Conservation (phyloP, 371 early-diverging fungal genomes). For the Funneliformis caledonium region DNA sequence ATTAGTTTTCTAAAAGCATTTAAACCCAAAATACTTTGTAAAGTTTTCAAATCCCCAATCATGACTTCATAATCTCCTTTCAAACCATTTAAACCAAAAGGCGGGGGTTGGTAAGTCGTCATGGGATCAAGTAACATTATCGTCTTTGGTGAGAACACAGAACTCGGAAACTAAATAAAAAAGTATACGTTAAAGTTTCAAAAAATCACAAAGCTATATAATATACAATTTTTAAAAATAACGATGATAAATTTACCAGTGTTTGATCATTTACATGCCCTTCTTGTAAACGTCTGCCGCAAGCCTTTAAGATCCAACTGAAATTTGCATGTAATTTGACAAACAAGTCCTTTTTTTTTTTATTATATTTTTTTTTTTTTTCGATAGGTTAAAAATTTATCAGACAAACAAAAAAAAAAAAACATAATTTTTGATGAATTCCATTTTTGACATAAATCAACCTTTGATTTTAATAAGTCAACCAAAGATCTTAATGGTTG, state of each 20-base stretch:
- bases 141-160: neutral
- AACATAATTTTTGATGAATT: constrained; percentile 1
- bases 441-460: constrained; percentile 32
- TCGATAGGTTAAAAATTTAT: neutral
- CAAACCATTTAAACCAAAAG: neutral
- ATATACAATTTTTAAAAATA: neutral
- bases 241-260: constrained; percentile 13
- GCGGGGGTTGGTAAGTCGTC: too few species aligned
- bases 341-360: constrained; percentile 52
- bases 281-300: constrained; percentile 49
- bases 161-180: constrained; percentile 1
- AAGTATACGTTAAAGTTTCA: neutral
- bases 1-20: constrained; percentile 50
- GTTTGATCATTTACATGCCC: constrained; percentile 29
- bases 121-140: constrained; percentile 3
- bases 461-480: constrained; percentile 57
- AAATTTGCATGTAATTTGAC: constrained; percentile 59
- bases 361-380: too few species aligned
- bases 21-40: constrained; percentile 45
- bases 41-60: constrained; percentile 46
- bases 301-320: constrained; percentile 57
- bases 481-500: constrained; percentile 57
- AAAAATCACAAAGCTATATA: neutral
- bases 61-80: constrained; percentile 15
- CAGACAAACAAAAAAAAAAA: neutral